Evolutionary conservation across 306 rosid species (phyloP).

Genomic region (cucumber (Cucumis sativus)): Cucumber_9930_V3 NC_026660.2:25049501-25050000

Average conservation of each 20-base stretch:
- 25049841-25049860: not conserved
- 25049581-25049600: not conserved
- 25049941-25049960: not conserved
- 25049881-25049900: not conserved
- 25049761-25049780: not conserved
- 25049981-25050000: not conserved
- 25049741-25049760: not conserved
- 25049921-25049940: not conserved
- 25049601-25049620: not conserved
- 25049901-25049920: not conserved
- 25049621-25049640: not conserved
- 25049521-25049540: slow-evolving; percentile 3
- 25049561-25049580: not conserved
- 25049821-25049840: not conserved
- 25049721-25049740: not conserved
- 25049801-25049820: not conserved
- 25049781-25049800: not conserved
- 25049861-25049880: not conserved
- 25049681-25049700: not conserved
- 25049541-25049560: slow-evolving; percentile 16
- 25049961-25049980: not conserved
- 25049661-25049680: not conserved
- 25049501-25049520: slow-evolving; percentile 1
- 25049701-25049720: not conserved
- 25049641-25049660: not conserved